These are phyloP conservation scores for Calonectria naviculata DNA, from an alignment of 2,329 filamentous ascomycete genomes.

Conservation along the genomic window DNA sequence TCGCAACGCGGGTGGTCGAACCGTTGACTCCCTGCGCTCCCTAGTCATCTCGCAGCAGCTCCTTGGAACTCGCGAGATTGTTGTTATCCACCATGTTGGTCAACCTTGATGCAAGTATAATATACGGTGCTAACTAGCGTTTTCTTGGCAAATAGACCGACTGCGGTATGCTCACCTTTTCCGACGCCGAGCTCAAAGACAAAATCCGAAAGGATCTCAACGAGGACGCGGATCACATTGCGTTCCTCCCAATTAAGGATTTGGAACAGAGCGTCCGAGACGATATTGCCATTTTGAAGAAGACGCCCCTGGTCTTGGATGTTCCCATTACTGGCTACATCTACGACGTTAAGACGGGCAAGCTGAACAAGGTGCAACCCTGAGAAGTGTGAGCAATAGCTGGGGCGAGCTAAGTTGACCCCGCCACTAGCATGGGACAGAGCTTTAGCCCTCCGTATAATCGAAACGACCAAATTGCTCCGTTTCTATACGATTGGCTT, in stretches of 20 bases:
- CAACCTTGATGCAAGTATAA: not conserved
- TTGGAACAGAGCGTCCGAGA: conserved; percentile 72
- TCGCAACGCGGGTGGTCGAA: conserved; percentile 77
- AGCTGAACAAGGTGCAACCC: conserved; percentile 45
- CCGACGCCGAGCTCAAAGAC: conserved; percentile 64
- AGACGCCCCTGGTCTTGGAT: conserved; percentile 69
- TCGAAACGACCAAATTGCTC: not conserved
- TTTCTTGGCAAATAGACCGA: conserved; percentile 42
- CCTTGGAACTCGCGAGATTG: conserved; percentile 78
- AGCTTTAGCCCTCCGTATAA: not conserved
- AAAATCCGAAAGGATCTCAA: conserved; percentile 70
- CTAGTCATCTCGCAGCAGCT: conserved; percentile 84
- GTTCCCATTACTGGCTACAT: conserved; percentile 78
- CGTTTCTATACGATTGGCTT: not conserved
- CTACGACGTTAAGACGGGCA: conserved; percentile 82
- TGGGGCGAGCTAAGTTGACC: too few species aligned
- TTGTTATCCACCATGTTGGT: conserved; percentile 74
- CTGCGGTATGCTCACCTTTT: conserved; percentile 73
- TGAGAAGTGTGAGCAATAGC: not conserved
- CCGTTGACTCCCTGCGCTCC: conserved; percentile 76
- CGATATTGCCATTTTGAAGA: conserved; percentile 73
- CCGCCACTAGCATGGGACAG: too few species aligned
- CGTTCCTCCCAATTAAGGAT: conserved; percentile 76
- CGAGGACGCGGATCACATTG: conserved; percentile 58
- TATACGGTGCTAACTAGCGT: not conserved